Base-by-base conservation (phyloP, 1,284 basidiomycete species). In the Somion occarium region DNA sequence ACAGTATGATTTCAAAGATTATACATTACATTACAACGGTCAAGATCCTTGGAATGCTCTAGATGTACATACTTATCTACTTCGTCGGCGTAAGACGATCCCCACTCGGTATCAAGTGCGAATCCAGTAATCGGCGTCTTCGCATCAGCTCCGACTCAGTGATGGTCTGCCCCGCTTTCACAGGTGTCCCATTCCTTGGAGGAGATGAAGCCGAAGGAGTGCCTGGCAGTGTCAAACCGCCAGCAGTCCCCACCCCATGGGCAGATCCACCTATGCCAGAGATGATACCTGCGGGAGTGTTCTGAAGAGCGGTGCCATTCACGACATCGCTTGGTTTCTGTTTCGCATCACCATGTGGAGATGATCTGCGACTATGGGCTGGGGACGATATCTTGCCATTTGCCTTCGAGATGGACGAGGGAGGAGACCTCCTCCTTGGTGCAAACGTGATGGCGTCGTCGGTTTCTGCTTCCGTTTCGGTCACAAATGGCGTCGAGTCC, bases 101-200 rank as follows among this genome's bases (percentile, higher is more conserved):
- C 30, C 48, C 48, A 46, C 55, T 59, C 44, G 48, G 51, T 50
- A 78, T 74, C 15, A 77, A 70, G 62, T 86, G 83, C 34, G 83
- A 74, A 59, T 87, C 84, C 49, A 88, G 66, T 64, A 88, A 59
- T 57, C 91, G 73, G 54, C 91, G 74, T 51, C 91, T 71, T 62
- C 88, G 70, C 80, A 93, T 84, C 62, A 93, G 66, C 70, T 93
- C 91, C 11, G 75, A 82, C 69, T 93, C 89, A 19, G 79, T 75
- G 50, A 88, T 88, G 42, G 85, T 81, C 61, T 83, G 80, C 51
- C 83, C 77, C 38, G 75, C 75, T 68, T 76, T 70, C 55, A 77
- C 75, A 37, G 65, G 58, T 23, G 67, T 49, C 67, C 52, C 54
- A 19, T 61, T 59, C 52, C 49, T 22, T 9, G 46, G 46, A 5